A percentile compares a stretch with the other conserved stretches of the same genome.
phyloP scores from a whole-genome alignment of 345 rosid species.

The Eucalyptus erythrocorys region DNA sequence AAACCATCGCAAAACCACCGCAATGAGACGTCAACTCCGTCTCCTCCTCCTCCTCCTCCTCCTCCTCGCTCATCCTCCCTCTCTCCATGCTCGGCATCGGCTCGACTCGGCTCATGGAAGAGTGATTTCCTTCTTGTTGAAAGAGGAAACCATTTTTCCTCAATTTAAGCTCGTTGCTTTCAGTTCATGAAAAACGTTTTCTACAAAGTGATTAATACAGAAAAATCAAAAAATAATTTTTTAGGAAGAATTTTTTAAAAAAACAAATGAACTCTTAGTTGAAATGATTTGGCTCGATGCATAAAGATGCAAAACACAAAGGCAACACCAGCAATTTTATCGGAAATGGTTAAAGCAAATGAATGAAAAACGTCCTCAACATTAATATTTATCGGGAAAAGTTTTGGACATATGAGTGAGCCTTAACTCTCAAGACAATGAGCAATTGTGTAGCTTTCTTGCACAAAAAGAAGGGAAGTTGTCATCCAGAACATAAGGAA shows the following conservation, averaged over 20 bases:
- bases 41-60: background rate
- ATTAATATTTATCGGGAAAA: too few relatives aligned
- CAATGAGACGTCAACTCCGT: background rate
- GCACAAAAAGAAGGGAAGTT: background rate
- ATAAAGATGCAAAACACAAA: background rate
- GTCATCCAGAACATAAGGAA: too few relatives aligned
- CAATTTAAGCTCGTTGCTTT: background rate
- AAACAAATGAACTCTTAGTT: background rate
- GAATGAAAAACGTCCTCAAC: background rate
- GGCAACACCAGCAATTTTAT: background rate
- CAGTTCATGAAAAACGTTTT: background rate
- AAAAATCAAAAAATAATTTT: too few relatives aligned
- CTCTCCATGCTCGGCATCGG: background rate
- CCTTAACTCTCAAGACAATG: too few relatives aligned
- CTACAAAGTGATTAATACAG: rapidly evolving
- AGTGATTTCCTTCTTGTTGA: too few relatives aligned
- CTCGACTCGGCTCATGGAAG: background rate
- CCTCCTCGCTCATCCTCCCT: background rate
- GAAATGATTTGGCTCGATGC: background rate
- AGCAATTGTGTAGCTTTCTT: too few relatives aligned
- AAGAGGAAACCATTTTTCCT: too few relatives aligned
- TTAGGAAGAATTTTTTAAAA: too few relatives aligned
- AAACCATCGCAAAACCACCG: background rate
- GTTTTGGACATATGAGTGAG: too few relatives aligned
- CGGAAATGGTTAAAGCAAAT: background rate